Percentiles rank a stretch among this genome's conserved stretches.
These are phyloP conservation scores for Colletotrichum higginsianum DNA, from an alignment of 2,329 filamentous ascomycete species.

Conservation along the genomic window DNA sequence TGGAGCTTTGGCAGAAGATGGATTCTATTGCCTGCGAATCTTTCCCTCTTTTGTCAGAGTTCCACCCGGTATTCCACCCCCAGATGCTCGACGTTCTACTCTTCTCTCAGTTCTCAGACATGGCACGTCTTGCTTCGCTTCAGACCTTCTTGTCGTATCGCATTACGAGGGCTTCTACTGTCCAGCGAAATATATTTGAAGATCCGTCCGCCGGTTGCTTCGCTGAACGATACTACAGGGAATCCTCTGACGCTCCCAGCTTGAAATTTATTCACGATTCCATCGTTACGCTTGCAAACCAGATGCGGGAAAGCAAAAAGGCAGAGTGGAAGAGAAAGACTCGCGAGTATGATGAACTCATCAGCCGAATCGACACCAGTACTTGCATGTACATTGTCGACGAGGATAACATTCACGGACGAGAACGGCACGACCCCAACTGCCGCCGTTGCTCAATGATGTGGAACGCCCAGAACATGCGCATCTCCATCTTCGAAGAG, in stretches of 20 bases:
- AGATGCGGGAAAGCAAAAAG: conserved; percentile 46
- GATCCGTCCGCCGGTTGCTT: conserved; percentile 51
- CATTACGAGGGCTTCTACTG: conserved; percentile 22
- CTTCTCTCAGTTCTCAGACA: conserved; percentile 60
- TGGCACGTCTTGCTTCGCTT: conserved; percentile 61
- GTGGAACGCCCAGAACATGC: conserved; percentile 48
- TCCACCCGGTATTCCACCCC: conserved; percentile 65
- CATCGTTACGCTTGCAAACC: conserved; percentile 47
- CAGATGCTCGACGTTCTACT: conserved; percentile 70
- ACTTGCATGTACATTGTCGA: conserved; percentile 51
- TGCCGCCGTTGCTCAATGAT: conserved; percentile 56
- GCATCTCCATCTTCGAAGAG: conserved; percentile 57
- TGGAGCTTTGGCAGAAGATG: conserved; percentile 72
- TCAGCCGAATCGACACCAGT: conserved; percentile 48
- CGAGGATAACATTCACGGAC: conserved; percentile 38
- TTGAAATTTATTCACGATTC: conserved; percentile 42
- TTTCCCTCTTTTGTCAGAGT: conserved; percentile 65
- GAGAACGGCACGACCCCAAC: conserved; percentile 45
- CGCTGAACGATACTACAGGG: conserved; percentile 48
- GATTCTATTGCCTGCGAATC: conserved; percentile 61
- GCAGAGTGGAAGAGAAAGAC: conserved; percentile 52
- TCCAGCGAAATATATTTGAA: conserved; percentile 62
- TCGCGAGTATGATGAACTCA: conserved; percentile 50
- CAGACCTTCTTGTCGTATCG: conserved; percentile 58
- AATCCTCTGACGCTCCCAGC: conserved; percentile 40